These are phyloP conservation scores for Exophiala xenobiotica DNA, from an alignment of 2,329 filamentous ascomycete genomes.

Conservation along the genomic window DNA sequence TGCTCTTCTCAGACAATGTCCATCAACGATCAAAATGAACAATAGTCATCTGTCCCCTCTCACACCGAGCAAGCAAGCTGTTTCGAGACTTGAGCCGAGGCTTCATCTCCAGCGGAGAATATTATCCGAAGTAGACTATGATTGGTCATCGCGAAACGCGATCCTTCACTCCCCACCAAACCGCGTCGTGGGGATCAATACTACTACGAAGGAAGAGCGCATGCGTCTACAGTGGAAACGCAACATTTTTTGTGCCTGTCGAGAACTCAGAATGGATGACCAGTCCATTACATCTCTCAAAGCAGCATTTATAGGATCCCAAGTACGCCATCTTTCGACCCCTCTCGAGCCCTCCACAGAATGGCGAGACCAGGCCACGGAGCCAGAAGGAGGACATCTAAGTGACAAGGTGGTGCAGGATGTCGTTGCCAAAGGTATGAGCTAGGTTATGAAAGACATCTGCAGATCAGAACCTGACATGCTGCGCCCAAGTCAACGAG, in stretches of 20 bases:
- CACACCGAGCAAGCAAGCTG: not conserved
- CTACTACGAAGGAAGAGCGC: too few species aligned
- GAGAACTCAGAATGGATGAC: slow-evolving; percentile 15
- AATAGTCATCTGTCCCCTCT: not conserved
- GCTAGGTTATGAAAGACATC: not conserved
- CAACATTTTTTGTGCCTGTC: not conserved
- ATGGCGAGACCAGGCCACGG: slow-evolving; percentile 45
- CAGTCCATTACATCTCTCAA: slow-evolving; percentile 53
- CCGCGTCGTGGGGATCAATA: too few species aligned
- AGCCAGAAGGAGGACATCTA: slow-evolving; percentile 46
- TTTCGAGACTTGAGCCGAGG: slow-evolving; percentile 2
- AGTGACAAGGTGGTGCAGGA: slow-evolving; percentile 51
- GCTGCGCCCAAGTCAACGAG: slow-evolving; percentile 46
- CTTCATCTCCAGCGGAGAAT: not conserved
- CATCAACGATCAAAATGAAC: too few species aligned
- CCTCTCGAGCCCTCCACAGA: slow-evolving; percentile 48
- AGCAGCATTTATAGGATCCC: slow-evolving; percentile 50
- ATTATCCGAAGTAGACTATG: not conserved
- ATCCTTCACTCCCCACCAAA: not conserved
- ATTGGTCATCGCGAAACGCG: not conserved
- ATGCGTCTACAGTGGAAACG: too few species aligned
- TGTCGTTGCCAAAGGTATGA: slow-evolving; percentile 51
- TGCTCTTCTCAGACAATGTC: too few species aligned
- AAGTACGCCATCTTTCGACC: slow-evolving; percentile 53
- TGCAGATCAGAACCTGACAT: not conserved